Percentiles rank a stretch among this genome's conserved stretches.
These are phyloP conservation scores for Cryoendolithus antarcticus DNA, from an alignment of 2,329 filamentous ascomycete species.

Conservation along the genomic window DNA sequence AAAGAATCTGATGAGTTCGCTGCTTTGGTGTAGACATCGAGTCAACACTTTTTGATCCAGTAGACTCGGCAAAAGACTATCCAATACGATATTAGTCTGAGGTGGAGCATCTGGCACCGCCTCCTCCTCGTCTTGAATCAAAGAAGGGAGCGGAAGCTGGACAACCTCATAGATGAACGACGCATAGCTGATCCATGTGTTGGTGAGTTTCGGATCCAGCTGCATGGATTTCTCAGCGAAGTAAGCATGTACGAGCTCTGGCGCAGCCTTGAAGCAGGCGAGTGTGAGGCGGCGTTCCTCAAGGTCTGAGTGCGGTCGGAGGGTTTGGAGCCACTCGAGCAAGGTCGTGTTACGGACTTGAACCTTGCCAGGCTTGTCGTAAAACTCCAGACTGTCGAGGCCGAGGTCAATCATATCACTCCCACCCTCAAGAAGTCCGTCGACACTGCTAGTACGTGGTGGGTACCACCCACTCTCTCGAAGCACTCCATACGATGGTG, in stretches of 20 bases:
- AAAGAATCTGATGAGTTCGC: conserved; percentile 72
- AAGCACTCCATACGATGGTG: conserved; percentile 58
- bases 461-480: conserved; percentile 78
- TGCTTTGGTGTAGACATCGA: conserved; percentile 66
- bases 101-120: conserved; percentile 56
- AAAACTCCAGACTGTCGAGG: conserved; percentile 57
- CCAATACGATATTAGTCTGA: conserved; percentile 64
- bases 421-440: conserved; percentile 12
- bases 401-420: conserved; percentile 48
- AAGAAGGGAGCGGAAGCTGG: conserved; percentile 55
- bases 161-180: conserved; percentile 76
- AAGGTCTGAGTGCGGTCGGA: conserved; percentile 72
- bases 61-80: conserved; percentile 74
- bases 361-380: conserved; percentile 44
- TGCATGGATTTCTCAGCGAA: conserved; percentile 72
- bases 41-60: conserved; percentile 68
- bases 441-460: conserved; percentile 37
- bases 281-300: conserved; percentile 73
- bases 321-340: conserved; percentile 62
- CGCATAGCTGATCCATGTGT: conserved; percentile 90
- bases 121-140: conserved; percentile 49
- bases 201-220: conserved; percentile 82
- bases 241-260: conserved; percentile 80
- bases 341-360: conserved; percentile 70
- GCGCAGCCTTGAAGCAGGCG: conserved; percentile 65